Percentiles rank a stretch among this genome's conserved stretches.
Evolutionary conservation across 257 asterid species (phyloP).

Genomic region (Galeopsis tetrahit): DNA sequence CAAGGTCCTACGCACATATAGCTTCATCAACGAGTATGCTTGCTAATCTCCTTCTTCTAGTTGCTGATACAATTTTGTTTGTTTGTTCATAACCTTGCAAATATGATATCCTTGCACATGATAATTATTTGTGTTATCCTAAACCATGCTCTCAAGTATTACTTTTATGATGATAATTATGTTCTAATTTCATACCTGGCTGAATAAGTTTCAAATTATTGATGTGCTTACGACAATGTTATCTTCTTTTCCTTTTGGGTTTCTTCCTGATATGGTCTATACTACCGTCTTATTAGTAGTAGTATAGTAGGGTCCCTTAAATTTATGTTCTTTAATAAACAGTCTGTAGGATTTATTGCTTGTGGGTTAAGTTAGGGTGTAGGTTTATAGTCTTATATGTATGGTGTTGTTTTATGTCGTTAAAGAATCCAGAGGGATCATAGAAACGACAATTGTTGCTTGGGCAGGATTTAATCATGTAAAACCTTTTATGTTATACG

Average conservation of each 20-base stretch:
- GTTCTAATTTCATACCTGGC: not conserved
- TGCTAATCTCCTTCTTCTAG: conserved; percentile 24
- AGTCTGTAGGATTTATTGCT: no score
- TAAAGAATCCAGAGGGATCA: no score
- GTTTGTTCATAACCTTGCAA: not conserved
- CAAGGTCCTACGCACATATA: conserved; percentile 79
- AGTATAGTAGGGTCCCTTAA: no score
- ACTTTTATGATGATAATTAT: not conserved
- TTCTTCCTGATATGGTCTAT: not conserved
- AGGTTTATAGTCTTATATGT: no score
- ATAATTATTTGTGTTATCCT: not conserved
- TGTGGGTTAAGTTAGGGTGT: no score
- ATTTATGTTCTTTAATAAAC: no score
- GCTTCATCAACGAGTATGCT: conserved; percentile 86
- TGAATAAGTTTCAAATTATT: not conserved
- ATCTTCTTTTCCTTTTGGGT: not conserved
- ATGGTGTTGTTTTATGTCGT: no score
- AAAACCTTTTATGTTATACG: no score
- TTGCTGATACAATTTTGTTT: conserved; percentile 7
- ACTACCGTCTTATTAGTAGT: no score
- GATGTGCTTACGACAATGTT: not conserved
- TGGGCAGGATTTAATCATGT: no score
- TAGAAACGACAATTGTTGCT: no score
- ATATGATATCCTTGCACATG: not conserved
- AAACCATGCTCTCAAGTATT: not conserved